phyloP scores from a whole-genome alignment of 768 basidiomycete species.

The Agrocybe pediades region DNA sequence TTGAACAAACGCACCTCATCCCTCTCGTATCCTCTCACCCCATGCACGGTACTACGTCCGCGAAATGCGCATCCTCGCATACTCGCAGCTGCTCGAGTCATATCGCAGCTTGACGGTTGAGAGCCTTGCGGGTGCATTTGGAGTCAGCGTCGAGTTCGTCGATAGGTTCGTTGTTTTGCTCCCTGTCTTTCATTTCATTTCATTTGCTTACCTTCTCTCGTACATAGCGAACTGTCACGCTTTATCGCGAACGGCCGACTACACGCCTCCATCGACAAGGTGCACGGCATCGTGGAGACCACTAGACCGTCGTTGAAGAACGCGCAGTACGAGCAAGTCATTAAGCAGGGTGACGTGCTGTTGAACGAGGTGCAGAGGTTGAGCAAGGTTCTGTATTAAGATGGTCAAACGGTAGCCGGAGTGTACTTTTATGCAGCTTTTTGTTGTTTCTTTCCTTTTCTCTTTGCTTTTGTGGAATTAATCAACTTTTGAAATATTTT shows the following conservation, averaged over 20 bases:
- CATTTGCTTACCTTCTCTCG: background rate
- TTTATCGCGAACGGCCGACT: slow-evolving; percentile 79
- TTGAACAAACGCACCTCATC: slow-evolving; percentile 87
- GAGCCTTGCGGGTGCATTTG: slow-evolving; percentile 84
- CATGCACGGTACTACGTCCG: slow-evolving; percentile 91
- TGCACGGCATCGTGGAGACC: slow-evolving; percentile 92
- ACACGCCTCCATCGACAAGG: slow-evolving; percentile 90
- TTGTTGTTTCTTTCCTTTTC: no score
- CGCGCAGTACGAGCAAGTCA: slow-evolving; percentile 86
- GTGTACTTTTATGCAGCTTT: no score
- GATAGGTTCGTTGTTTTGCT: slow-evolving; percentile 72
- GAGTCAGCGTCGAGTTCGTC: slow-evolving; percentile 85
- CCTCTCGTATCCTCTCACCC: slow-evolving; percentile 80
- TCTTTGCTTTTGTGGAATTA: no score
- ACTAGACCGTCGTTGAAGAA: slow-evolving; percentile 70
- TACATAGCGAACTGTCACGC: slow-evolving; percentile 79
- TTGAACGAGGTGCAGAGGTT: background rate
- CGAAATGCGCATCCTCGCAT: slow-evolving; percentile 95
- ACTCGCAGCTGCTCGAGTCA: slow-evolving; percentile 87
- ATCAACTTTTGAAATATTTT: no score
- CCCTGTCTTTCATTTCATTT: background rate
- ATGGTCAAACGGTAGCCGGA: no score
- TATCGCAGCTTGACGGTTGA: slow-evolving; percentile 90
- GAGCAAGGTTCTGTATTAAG: background rate
- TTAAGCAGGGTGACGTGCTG: slow-evolving; percentile 66